Evolutionary conservation across 164 flowering plant species (phyloP).

Genomic region (grape (Vitis vinifera)): ASM3070453v1 NC_081807.1:20613001-20613500

Average conservation of each 20-base stretch:
- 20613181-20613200: constrained; percentile 66
- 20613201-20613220: constrained; percentile 50
- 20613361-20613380: constrained; percentile 51
- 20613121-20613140: constrained; percentile 26
- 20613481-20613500: constrained; percentile 61
- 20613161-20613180: constrained; percentile 61
- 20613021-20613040: constrained; percentile 49
- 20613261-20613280: constrained; percentile 27
- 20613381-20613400: constrained; percentile 65
- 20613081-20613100: constrained; percentile 36
- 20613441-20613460: constrained; percentile 64
- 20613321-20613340: constrained; percentile 33
- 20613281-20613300: constrained; percentile 36
- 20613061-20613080: constrained; percentile 26
- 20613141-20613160: constrained; percentile 30
- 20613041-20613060: constrained; percentile 33
- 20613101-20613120: constrained; percentile 33
- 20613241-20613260: constrained; percentile 36
- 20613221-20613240: constrained; percentile 55
- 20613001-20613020: constrained; percentile 82
- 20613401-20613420: constrained; percentile 58
- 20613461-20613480: constrained; percentile 56
- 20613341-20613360: constrained; percentile 46
- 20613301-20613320: constrained; percentile 39
- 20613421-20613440: constrained; percentile 59